Evolutionary conservation across 1,139 yeast genomes (phyloP), one percentile per base, ranked within the genome.

Genomic region (Sporopachydermia cereana): DNA sequence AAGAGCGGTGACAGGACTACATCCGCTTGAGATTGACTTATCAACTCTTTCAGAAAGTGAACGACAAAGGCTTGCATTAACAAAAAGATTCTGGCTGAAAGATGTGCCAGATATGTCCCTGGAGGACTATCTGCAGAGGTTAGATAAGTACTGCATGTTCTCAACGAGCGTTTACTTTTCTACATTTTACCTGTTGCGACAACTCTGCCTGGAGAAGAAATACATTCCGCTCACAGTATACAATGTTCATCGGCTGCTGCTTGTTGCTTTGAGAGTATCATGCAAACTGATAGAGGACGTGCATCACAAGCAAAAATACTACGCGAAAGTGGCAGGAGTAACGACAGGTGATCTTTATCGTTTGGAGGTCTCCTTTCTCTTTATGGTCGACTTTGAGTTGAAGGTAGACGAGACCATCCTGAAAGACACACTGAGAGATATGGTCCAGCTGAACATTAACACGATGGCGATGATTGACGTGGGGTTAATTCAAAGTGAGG

Each of bases 281-380:
- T 66, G 75, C 34, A 76, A 76, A 53, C 59, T 67, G 2, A 53
- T 73, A 3, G 81, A 76, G 52, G 82, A 76, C 53, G 61, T 69
- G 36, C 67, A 66, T 43, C 74, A 73, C 51, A 66, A 71, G 2
- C 78, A 74, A 54, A 61, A 60, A 41, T 68, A 74, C 47, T 71
- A 69, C 49, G 73, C 79, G 24, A 69, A 69, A 46, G 76, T 74
- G 3, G 75, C 75, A 14, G 81, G 81, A 2, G 61, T 76, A 3
- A 59, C 69, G 3, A 58, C 63, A 23, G 54, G 55, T 16, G 76
- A 75, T 43, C 57, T 76, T 29, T 63, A 67, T 29, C 60, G 66
- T 31, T 55, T 76, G 42, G 82, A 76, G 52, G 62, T 73, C 3
- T 66, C 76, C 0, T 54, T 75, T 23, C 51, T 76, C 44, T 66